Percentiles rank a stretch among this genome's conserved stretches.
Conservation (phyloP, 139 green algal genomes). For the Tetradesmus lagerheimii region DNA sequence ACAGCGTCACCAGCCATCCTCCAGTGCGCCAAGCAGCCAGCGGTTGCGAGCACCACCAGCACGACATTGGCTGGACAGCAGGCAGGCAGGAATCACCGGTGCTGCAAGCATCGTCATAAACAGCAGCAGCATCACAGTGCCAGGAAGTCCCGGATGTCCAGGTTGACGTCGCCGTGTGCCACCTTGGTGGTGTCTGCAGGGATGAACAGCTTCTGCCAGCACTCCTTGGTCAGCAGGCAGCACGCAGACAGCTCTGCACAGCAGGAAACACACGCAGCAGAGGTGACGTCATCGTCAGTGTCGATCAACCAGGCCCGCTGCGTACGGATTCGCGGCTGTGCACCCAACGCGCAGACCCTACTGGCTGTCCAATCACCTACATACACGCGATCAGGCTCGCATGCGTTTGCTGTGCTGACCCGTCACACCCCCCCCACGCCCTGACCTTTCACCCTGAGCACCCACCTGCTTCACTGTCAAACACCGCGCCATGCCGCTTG, state of each 20-base stretch:
- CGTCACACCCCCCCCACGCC: too few relatives aligned
- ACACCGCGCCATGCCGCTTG: slow-evolving; percentile 64
- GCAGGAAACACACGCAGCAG: neutral
- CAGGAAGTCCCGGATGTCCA: slow-evolving; percentile 85
- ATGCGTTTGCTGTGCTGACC: too few relatives aligned
- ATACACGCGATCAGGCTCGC: too few relatives aligned
- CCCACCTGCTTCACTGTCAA: slow-evolving; percentile 57
- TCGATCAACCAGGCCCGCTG: neutral
- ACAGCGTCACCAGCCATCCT: neutral
- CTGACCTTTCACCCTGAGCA: too few relatives aligned
- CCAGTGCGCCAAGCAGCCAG: neutral
- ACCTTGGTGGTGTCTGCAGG: slow-evolving; percentile 70
- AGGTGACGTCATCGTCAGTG: neutral
- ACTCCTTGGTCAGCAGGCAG: slow-evolving; percentile 69
- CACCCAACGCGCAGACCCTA: too few relatives aligned
- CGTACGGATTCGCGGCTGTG: too few relatives aligned
- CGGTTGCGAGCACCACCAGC: neutral
- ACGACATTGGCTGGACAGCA: too few relatives aligned
- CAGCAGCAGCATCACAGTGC: slow-evolving; percentile 18
- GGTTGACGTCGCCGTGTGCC: slow-evolving; percentile 83
- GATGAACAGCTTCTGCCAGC: slow-evolving; percentile 62
- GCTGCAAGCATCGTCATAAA: too few relatives aligned
- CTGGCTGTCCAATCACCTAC: too few relatives aligned
- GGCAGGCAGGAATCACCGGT: too few relatives aligned
- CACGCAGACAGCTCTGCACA: slow-evolving; percentile 22